phyloP scores from a whole-genome alignment of 2,329 filamentous ascomycete genomes.

The Cordyceps javanica region DNA sequence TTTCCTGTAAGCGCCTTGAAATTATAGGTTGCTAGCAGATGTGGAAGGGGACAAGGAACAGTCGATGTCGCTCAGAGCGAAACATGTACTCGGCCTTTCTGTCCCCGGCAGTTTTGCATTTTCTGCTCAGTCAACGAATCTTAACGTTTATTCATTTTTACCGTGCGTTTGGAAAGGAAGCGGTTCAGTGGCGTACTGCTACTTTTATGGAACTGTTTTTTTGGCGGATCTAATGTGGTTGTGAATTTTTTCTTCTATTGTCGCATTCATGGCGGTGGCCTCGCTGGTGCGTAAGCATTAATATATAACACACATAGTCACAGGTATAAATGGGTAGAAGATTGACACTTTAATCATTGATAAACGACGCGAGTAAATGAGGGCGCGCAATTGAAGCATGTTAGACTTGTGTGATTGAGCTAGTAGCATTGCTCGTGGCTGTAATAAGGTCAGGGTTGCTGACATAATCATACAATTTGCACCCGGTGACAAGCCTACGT shows the following conservation, averaged over 20 bases:
- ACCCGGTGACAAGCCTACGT: neutral
- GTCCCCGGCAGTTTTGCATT: neutral
- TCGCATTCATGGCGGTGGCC: slow-evolving; percentile 6
- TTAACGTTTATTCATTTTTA: slow-evolving; percentile 1
- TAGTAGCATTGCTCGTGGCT: too few species aligned
- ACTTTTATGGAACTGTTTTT: neutral
- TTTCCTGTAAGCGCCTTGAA: slow-evolving; percentile 13
- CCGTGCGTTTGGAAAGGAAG: neutral
- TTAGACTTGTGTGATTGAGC: too few species aligned
- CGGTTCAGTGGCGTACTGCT: slow-evolving; percentile 5
- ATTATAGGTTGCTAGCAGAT: neutral
- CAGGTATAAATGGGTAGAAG: slow-evolving; percentile 11
- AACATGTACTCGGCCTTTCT: neutral
- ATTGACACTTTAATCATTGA: too few species aligned
- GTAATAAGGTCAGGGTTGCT: neutral
- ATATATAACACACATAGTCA: slow-evolving; percentile 14
- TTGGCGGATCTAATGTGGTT: slow-evolving; percentile 1
- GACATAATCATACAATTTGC: neutral
- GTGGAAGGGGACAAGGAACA: neutral
- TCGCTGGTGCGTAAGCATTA: neutral
- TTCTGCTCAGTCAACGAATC: neutral
- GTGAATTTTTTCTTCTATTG: neutral
- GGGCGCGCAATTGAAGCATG: too few species aligned
- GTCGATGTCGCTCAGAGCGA: neutral
- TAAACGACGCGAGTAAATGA: too few species aligned